phyloP scores from a whole-genome alignment of 2,329 filamentous ascomycete species.

The Fusarium agapanthi region DNA sequence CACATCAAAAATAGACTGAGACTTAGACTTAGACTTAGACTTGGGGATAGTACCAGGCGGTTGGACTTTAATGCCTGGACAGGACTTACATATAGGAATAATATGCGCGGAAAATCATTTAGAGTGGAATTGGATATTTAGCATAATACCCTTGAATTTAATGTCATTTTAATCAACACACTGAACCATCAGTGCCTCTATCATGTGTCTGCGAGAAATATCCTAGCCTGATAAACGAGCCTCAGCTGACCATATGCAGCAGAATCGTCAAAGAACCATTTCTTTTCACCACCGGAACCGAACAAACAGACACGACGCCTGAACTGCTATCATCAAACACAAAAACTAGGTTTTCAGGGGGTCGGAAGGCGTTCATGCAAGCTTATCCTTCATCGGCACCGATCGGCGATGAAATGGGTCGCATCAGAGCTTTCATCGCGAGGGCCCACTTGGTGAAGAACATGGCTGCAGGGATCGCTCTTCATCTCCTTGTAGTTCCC shows the following conservation, averaged over 20 bases:
- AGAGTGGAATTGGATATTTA: conserved; percentile 30
- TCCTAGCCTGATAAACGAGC: neutral
- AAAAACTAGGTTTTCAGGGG: conserved; percentile 22
- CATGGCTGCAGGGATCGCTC: conserved; percentile 26
- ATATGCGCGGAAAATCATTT: conserved; percentile 6
- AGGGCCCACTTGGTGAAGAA: conserved; percentile 32
- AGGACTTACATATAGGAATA: conserved; percentile 12
- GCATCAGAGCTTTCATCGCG: conserved; percentile 10
- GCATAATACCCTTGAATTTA: conserved; percentile 39
- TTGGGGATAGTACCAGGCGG: neutral
- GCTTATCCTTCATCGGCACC: conserved; percentile 24
- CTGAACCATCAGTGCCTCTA: conserved; percentile 1
- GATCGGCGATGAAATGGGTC: conserved; percentile 40
- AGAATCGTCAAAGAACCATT: conserved; percentile 4
- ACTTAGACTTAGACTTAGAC: conserved; percentile 15
- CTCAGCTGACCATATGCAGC: conserved; percentile 11
- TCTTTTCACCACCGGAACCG: conserved; percentile 1
- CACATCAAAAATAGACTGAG: conserved; percentile 3
- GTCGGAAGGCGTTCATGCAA: conserved; percentile 32
- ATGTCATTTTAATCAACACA: neutral
- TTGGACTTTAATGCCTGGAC: conserved; percentile 13
- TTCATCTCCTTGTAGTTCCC: conserved; percentile 5
- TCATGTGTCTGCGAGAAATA: conserved; percentile 13
- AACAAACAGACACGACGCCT: neutral
- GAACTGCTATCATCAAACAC: neutral